A percentile compares a stretch with the other conserved stretches of the same genome.
Evolutionary conservation across 257 asterid genomes (phyloP).

Genomic region (Phtheirospermum japonicum): DNA sequence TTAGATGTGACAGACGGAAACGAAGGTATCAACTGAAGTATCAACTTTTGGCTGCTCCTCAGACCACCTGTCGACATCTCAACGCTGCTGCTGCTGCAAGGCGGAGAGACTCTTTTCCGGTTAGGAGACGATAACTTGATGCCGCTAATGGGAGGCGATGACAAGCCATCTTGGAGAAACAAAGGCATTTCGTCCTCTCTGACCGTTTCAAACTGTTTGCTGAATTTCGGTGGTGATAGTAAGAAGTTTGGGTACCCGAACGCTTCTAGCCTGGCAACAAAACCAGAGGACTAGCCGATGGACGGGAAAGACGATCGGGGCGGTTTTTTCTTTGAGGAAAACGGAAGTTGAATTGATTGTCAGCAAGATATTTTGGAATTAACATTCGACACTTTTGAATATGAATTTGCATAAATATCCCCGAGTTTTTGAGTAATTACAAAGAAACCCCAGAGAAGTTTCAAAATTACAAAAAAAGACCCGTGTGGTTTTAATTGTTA

Average conservation of each 20-base stretch:
- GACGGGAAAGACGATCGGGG: constrained; percentile 52
- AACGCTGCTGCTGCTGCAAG: constrained; percentile 31
- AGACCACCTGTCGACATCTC: neutral
- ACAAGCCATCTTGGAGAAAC: constrained; percentile 46
- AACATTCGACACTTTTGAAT: neutral
- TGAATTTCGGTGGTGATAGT: constrained; percentile 57
- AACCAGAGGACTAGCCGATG: constrained; percentile 44
- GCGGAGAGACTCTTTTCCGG: constrained; percentile 74
- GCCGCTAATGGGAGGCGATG: constrained; percentile 39
- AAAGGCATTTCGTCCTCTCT: constrained; percentile 64
- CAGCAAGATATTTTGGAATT: constrained; percentile 32
- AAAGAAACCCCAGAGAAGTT: no score
- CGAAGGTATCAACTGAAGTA: constrained; percentile 69
- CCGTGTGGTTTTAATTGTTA: no score
- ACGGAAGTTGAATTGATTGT: constrained; percentile 45
- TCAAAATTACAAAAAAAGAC: no score
- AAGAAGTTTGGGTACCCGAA: constrained; percentile 42
- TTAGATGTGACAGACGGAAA: constrained; percentile 62
- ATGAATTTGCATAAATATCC: neutral
- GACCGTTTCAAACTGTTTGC: constrained; percentile 43
- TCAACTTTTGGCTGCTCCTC: constrained; percentile 61
- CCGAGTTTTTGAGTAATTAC: neutral
- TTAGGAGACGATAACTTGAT: constrained; percentile 73
- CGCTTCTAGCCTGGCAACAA: constrained; percentile 26
- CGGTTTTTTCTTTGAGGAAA: constrained; percentile 58